Conservation (phyloP, 2,329 filamentous ascomycete species). For the Trichoderma koningii region DNA sequence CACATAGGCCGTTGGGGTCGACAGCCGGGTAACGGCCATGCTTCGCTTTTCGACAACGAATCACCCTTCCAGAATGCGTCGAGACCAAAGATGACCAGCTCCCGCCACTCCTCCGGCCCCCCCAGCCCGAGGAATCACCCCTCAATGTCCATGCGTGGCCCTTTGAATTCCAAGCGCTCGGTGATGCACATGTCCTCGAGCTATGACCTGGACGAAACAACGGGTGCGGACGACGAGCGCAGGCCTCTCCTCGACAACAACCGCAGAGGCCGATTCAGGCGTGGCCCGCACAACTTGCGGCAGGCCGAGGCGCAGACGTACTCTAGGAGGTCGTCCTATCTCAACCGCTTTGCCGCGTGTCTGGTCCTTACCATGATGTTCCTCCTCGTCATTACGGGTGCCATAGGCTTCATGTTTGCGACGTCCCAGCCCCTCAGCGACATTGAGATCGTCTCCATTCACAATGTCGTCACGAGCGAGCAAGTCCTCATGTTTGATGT, state of each 20-base stretch:
- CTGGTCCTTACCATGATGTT: conserved; percentile 81
- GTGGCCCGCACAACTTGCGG: conserved; percentile 58
- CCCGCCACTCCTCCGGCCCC: conserved; percentile 66
- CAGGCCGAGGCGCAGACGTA: conserved; percentile 75
- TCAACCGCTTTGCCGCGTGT: conserved; percentile 80
- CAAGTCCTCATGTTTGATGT: conserved; percentile 95
- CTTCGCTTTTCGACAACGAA: conserved; percentile 74
- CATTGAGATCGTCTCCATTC: conserved; percentile 76
- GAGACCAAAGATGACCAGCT: conserved; percentile 60
- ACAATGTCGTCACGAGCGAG: conserved; percentile 89
- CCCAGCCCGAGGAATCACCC: conserved; percentile 66
- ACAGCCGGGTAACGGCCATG: conserved; percentile 64
- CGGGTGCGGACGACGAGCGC: conserved; percentile 80
- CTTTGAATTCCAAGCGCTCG: conserved; percentile 49
- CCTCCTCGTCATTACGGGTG: conserved; percentile 77
- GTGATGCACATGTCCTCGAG: conserved; percentile 61
- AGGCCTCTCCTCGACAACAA: conserved; percentile 72
- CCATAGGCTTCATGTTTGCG: conserved; percentile 85
- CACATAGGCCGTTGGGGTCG: conserved; percentile 73
- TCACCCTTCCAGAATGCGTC: conserved; percentile 73
- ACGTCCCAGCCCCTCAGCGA: conserved; percentile 84
- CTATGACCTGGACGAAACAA: conserved; percentile 80
- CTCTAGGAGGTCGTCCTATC: conserved; percentile 62
- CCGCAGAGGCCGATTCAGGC: conserved; percentile 63
- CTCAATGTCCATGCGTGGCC: conserved; percentile 36